These are phyloP conservation scores for Suhomyces choctaworum DNA, from an alignment of 1,139 yeast species.

Conservation along the genomic window DNA sequence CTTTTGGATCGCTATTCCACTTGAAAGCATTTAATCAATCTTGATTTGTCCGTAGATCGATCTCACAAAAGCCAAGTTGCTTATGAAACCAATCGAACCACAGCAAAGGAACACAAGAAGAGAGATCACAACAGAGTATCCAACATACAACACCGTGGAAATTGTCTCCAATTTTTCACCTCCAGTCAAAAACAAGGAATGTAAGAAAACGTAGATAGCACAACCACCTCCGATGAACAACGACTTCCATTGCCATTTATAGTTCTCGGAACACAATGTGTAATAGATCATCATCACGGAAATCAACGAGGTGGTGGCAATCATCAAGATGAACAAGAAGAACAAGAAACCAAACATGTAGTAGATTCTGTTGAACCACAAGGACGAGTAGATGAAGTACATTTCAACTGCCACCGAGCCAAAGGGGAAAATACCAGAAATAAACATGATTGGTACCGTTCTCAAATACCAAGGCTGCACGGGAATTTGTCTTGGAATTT, in stretches of 20 bases:
- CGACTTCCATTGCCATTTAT: conserved; percentile 97
- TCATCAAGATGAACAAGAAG: conserved; percentile 80
- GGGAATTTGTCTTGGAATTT: conserved; percentile 95
- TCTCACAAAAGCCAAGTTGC: conserved; percentile 73
- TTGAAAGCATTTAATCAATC: conserved; percentile 74
- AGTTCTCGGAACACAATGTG: conserved; percentile 85
- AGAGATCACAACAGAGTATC: conserved; percentile 79
- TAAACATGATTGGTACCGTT: conserved; percentile 63
- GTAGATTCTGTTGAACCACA: conserved; percentile 93
- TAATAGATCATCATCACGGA: conserved; percentile 81
- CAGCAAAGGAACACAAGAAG: conserved; percentile 75
- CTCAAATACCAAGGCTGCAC: conserved; percentile 82
- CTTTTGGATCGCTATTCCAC: too few relatives aligned
- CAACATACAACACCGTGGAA: conserved; percentile 76
- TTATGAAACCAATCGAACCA: conserved; percentile 83
- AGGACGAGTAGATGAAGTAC: conserved; percentile 81
- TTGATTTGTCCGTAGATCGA: conserved; percentile 82
- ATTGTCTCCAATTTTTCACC: conserved; percentile 66
- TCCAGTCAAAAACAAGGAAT: conserved; percentile 73
- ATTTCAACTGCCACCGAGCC: conserved; percentile 94
- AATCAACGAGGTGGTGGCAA: conserved; percentile 77
- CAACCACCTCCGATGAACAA: conserved; percentile 89
- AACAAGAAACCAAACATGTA: conserved; percentile 98
- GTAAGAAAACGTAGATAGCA: conserved; percentile 78
- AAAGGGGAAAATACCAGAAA: conserved; percentile 92